phyloP scores from a whole-genome alignment of 441 rosid species.

The Macaranga tanarius region DNA sequence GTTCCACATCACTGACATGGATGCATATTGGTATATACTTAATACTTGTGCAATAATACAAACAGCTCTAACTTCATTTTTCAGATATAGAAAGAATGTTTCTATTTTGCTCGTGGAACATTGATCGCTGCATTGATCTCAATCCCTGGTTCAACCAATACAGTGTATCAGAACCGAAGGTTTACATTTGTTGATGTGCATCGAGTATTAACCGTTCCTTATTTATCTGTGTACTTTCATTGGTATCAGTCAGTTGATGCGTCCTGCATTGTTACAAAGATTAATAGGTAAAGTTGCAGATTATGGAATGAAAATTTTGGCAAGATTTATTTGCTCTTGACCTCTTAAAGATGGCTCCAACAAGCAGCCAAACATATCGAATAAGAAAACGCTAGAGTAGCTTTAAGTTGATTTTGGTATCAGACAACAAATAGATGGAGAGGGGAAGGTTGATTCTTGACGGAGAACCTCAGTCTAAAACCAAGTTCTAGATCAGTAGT shows the following conservation, averaged over 20 bases:
- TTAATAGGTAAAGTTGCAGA: conserved; percentile 5
- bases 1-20: neutral
- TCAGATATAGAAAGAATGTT: neutral
- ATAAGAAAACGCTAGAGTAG: neutral
- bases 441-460: neutral
- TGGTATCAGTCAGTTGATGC: conserved; percentile 49
- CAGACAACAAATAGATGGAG: neutral
- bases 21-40: neutral
- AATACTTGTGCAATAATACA: neutral
- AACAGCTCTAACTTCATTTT: conserved; percentile 1
- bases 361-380: neutral
- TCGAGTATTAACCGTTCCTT: too few relatives aligned
- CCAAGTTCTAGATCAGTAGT: neutral
- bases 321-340: neutral
- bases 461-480: neutral
- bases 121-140: neutral
- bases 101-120: neutral
- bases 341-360: neutral
- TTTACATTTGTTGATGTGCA: too few relatives aligned
- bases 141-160: neutral
- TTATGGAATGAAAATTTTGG: too few relatives aligned
- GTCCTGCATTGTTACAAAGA: conserved; percentile 43
- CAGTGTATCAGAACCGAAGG: neutral
- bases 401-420: neutral
- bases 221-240: conserved; percentile 43